These are phyloP conservation scores for Miscanthus lutarioriparius DNA, from an alignment of 176 grass and related monocot species.

Conservation along the genomic window DNA sequence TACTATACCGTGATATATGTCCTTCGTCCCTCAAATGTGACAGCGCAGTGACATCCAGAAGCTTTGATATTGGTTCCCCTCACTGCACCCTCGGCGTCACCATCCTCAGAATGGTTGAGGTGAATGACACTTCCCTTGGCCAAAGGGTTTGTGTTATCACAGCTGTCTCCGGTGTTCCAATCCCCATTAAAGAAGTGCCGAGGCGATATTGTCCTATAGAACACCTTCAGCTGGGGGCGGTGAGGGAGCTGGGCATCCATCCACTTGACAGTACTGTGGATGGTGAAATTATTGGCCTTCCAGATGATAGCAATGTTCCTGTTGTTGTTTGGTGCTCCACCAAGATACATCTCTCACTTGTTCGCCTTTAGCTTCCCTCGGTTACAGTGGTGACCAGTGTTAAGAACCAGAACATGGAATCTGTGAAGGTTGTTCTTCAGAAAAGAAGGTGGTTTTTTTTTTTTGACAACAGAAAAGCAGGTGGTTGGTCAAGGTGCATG, in stretches of 20 bases:
- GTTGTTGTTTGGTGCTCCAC: slow-evolving; percentile 56
- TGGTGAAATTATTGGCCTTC: slow-evolving; percentile 79
- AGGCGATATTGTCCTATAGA: slow-evolving; percentile 74
- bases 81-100: slow-evolving; percentile 56
- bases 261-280: slow-evolving; percentile 74
- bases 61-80: slow-evolving; percentile 60
- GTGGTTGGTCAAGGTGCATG: slow-evolving; percentile 80
- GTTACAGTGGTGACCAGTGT: slow-evolving; percentile 95
- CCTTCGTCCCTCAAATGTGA: slow-evolving; percentile 78
- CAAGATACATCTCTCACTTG: slow-evolving; percentile 76
- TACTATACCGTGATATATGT: slow-evolving; percentile 73
- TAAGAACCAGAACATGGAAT: slow-evolving; percentile 76
- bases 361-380: slow-evolving; percentile 74
- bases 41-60: slow-evolving; percentile 77
- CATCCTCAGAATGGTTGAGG: slow-evolving; percentile 56
- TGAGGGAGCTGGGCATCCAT: slow-evolving; percentile 61
- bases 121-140: slow-evolving; percentile 58
- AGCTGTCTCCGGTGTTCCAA: slow-evolving; percentile 69
- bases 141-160: slow-evolving; percentile 75
- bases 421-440: slow-evolving; percentile 63
- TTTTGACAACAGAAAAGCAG: no score
- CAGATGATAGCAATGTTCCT: slow-evolving; percentile 62
- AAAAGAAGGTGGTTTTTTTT: slow-evolving; percentile 62
- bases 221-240: slow-evolving; percentile 62
- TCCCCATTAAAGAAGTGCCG: slow-evolving; percentile 86